Conservation (phyloP, 306 rosid species). For the Corylus avellana region DNA sequence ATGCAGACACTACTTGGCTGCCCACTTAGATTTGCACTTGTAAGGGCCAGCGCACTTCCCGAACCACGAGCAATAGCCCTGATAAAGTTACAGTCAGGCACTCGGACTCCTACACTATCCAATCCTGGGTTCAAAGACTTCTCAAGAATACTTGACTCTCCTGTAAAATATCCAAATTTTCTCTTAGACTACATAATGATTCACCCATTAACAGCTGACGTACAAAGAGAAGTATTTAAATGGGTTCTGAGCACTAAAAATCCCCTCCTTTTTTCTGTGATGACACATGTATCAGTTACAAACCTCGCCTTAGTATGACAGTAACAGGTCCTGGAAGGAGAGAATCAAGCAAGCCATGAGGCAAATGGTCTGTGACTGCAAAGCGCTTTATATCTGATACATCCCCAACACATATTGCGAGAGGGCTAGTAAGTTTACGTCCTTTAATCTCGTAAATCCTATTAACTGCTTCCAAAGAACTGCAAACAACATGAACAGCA, state of each 20-base stretch:
- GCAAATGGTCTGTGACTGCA: slow-evolving; percentile 73
- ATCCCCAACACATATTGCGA: slow-evolving; percentile 84
- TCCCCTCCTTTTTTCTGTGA: not conserved
- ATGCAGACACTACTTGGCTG: slow-evolving; percentile 79
- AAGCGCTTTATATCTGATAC: slow-evolving; percentile 60
- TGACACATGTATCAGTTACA: slow-evolving; percentile 6
- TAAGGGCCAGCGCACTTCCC: slow-evolving; percentile 83
- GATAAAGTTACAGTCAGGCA: slow-evolving; percentile 83
- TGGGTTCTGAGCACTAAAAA: not conserved
- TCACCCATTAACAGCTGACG: not conserved
- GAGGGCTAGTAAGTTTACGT: slow-evolving; percentile 72
- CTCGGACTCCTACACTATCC: slow-evolving; percentile 85
- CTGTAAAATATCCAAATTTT: slow-evolving; percentile 50
- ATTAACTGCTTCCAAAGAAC: slow-evolving; percentile 70
- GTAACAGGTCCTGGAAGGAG: slow-evolving; percentile 98
- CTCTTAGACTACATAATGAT: slow-evolving; percentile 19
- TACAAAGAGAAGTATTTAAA: not conserved
- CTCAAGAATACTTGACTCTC: slow-evolving; percentile 84
- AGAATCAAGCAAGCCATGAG: slow-evolving; percentile 68
- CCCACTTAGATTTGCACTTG: slow-evolving; percentile 94
- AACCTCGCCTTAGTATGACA: slow-evolving; percentile 76
- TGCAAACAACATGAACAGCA: slow-evolving; percentile 41
- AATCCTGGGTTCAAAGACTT: slow-evolving; percentile 85
- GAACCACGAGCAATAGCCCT: slow-evolving; percentile 67
- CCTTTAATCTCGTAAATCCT: slow-evolving; percentile 84